Percentiles rank a stretch among this genome's conserved stretches.
phyloP scores from a whole-genome alignment of 1,284 basidiomycete species.

The Tetrapyrgos nigripes region DNA sequence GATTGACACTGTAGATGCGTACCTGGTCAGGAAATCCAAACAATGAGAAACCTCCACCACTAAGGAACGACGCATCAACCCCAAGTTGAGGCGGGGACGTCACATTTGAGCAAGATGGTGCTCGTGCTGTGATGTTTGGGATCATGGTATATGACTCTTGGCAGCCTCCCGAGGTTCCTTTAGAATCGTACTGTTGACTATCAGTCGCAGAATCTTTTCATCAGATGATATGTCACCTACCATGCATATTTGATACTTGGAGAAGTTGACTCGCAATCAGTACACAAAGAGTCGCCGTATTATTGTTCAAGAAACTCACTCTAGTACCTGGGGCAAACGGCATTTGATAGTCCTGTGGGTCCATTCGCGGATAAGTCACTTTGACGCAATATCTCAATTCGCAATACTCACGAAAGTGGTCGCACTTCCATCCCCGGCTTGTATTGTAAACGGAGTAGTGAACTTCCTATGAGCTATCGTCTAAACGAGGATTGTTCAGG shows the following conservation, averaged over 20 bases:
- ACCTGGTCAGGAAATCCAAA: conserved; percentile 56
- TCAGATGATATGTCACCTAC: conserved; percentile 27
- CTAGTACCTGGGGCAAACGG: conserved; percentile 56
- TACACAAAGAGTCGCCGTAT: background rate
- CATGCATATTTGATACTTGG: conserved; percentile 62
- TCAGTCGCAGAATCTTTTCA: background rate
- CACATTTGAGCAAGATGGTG: conserved; percentile 47
- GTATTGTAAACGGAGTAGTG: conserved; percentile 50
- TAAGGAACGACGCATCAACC: conserved; percentile 36
- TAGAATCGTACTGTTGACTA: conserved; percentile 42
- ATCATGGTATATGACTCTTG: conserved; percentile 52
- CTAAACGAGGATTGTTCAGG: background rate
- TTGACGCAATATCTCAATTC: background rate
- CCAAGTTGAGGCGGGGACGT: conserved; percentile 44
- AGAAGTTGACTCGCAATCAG: background rate
- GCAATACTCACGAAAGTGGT: conserved; percentile 41
- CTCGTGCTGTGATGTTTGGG: conserved; percentile 31
- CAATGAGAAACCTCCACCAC: conserved; percentile 44
- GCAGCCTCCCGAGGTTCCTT: conserved; percentile 54
- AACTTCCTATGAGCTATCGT: conserved; percentile 35
- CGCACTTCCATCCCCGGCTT: conserved; percentile 41
- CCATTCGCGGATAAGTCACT: background rate
- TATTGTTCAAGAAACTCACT: conserved; percentile 30
- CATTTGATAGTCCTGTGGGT: conserved; percentile 56
- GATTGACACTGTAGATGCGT: too few species aligned